A percentile compares a stretch with the other conserved stretches of the same genome.
phyloP scores from a whole-genome alignment of 106 monocot species.

The Allium sativum region DNA sequence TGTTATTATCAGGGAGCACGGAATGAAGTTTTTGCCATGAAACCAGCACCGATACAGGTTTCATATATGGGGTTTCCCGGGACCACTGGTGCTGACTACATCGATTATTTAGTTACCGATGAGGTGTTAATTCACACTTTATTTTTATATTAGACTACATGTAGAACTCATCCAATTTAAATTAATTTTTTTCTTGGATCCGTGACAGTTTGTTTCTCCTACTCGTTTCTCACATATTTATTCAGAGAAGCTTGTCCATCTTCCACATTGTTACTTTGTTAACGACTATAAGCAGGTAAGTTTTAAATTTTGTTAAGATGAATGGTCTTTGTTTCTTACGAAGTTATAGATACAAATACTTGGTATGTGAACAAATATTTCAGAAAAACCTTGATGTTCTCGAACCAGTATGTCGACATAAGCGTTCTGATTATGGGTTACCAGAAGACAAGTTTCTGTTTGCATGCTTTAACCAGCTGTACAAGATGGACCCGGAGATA shows the following conservation, averaged over 20 bases:
- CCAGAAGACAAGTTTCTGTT: constrained; percentile 95
- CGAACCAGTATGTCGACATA: constrained; percentile 55
- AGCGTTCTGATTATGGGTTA: constrained; percentile 87
- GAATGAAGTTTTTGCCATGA: constrained; percentile 97
- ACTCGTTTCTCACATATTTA: constrained; percentile 74
- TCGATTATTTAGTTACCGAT: constrained; percentile 90
- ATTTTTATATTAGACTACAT: not conserved
- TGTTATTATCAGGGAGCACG: constrained; percentile 62
- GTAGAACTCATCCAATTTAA: no score
- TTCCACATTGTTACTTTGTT: constrained; percentile 95
- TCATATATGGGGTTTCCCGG: constrained; percentile 99
- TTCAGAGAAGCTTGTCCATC: constrained; percentile 92
- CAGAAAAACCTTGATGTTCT: constrained; percentile 86
- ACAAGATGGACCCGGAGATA: constrained; percentile 98
- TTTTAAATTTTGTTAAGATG: no score
- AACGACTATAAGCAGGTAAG: constrained; percentile 95
- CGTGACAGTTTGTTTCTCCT: constrained; percentile 87
- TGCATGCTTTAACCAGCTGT: constrained; percentile 97
- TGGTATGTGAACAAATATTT: not conserved
- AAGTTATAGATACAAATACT: not conserved
- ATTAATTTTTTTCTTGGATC: not conserved
- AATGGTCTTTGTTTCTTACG: no score
- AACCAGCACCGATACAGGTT: constrained; percentile 89
- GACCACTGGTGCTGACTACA: constrained; percentile 88
- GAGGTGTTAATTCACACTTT: constrained; percentile 32